Evolutionary conservation across 306 rosid species (phyloP), one percentile per base, ranked within the genome.

Genomic region (Canavalia gladiata): DNA sequence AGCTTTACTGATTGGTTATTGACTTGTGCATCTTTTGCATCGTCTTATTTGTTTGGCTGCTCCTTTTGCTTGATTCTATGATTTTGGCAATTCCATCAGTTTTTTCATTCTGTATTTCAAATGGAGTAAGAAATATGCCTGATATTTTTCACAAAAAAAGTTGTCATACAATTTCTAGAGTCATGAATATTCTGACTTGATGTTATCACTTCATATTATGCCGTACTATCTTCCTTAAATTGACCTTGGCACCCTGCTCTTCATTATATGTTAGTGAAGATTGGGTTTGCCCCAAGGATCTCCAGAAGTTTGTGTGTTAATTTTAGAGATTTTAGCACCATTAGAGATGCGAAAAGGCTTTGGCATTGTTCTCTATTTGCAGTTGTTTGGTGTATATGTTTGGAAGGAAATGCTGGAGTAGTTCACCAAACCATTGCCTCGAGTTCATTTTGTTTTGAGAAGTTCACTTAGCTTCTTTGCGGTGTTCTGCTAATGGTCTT

Each of bases 51-150:
- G 29, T 37, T 57, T 35, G 46, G 46, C 71, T 33, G 34, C 31
- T 30, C 65, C 52, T 69, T 31, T 69, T 45, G 18, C 47, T 70
- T 10, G 77, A 9, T 50, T 82, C 10, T 52, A 60, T 68, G 39
- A 76, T 12, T 75, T 46, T 30, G 64, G 76, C 45, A 42, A 42
- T 54, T 2, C 55, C 6, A 3, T 49, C 18, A 11, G 18, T 50
- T 29, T 28, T 42, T 43, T 6, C 12, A 49, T 4, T 7, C 11
- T 30, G n/a, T 47, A 10, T 68, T 30, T 34, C 18, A 13, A 77
- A 55, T 42, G 47, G 11, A 67, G 67, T 31, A 52, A 42, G 0
- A 37, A 73, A 39, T 39, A 51, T 65, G 9, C 31, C 31, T 66
- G 42, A 12, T 25, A 28, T 66, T 77, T 31, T 10, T 67, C 34